A percentile compares a stretch with the other conserved stretches of the same genome.
phyloP scores from a whole-genome alignment of 306 rosid genomes.

The Begonia peltatifolia region DNA sequence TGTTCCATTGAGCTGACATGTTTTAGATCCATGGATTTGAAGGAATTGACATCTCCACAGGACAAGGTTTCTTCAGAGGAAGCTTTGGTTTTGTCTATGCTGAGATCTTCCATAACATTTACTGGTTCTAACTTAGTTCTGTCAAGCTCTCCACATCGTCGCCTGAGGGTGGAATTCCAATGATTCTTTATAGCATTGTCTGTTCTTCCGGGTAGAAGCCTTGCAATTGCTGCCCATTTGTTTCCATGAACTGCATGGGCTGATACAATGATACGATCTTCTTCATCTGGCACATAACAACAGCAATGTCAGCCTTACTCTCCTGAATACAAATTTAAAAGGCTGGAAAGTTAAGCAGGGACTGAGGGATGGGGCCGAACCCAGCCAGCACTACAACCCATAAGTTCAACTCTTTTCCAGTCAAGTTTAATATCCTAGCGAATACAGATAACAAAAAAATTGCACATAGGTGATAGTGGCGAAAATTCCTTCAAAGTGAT shows the following conservation, averaged over 20 bases:
- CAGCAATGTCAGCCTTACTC: constrained; percentile 13
- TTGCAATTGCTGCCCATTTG: constrained; percentile 87
- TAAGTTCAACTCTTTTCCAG: background rate
- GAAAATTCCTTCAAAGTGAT: too few species aligned
- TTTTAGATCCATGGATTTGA: constrained; percentile 58
- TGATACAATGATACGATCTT: constrained; percentile 68
- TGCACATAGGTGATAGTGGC: too few species aligned
- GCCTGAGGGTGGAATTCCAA: constrained; percentile 89
- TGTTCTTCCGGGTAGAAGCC: constrained; percentile 76
- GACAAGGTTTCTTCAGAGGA: constrained; percentile 89
- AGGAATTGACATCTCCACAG: constrained; percentile 64
- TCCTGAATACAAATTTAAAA: background rate
- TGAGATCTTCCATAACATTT: constrained; percentile 33
- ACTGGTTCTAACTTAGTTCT: constrained; percentile 45
- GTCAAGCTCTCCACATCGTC: constrained; percentile 39
- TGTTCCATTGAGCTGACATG: constrained; percentile 46
- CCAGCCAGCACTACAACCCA: background rate
- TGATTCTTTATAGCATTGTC: constrained; percentile 90
- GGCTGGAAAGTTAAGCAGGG: background rate
- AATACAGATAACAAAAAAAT: too few species aligned
- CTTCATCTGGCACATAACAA: constrained; percentile 54
- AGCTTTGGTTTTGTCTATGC: constrained; percentile 72
- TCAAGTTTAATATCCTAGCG: background rate
- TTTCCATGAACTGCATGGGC: constrained; percentile 88
- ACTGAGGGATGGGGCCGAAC: background rate